Conservation (phyloP, 306 rosid species). For the Mimosa pudica region DNA sequence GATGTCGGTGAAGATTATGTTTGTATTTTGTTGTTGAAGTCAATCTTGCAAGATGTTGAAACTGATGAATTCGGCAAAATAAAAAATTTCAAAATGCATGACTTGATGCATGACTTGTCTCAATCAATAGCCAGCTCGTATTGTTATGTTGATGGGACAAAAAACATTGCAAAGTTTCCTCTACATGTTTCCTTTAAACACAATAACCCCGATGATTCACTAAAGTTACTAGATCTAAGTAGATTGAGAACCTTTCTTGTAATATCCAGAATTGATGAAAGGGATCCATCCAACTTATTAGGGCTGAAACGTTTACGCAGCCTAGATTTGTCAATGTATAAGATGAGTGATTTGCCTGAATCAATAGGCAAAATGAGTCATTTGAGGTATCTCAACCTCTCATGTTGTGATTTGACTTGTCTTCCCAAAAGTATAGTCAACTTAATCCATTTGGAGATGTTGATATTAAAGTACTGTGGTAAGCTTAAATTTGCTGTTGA, state of each 20-base stretch:
- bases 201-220: no score
- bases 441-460: neutral
- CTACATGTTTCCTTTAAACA: no score
- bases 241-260: neutral
- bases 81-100: no score
- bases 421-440: neutral
- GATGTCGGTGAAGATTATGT: no score
- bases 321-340: neutral
- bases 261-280: accelerated
- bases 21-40: no score
- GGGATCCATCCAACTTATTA: neutral
- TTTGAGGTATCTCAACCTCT: slow-evolving; percentile 29
- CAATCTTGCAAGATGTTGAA: no score
- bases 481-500: neutral
- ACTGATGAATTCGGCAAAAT: no score
- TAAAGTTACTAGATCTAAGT: no score
- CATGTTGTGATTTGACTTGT: neutral
- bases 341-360: neutral
- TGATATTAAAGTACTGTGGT: neutral
- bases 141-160: no score
- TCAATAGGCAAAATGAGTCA: slow-evolving; percentile 2
- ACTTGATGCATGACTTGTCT: no score
- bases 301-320: neutral
- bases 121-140: no score
- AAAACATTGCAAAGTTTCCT: no score